Base-by-base conservation (phyloP, 2,329 filamentous ascomycete species). In the Fusarium lateritium region DNA sequence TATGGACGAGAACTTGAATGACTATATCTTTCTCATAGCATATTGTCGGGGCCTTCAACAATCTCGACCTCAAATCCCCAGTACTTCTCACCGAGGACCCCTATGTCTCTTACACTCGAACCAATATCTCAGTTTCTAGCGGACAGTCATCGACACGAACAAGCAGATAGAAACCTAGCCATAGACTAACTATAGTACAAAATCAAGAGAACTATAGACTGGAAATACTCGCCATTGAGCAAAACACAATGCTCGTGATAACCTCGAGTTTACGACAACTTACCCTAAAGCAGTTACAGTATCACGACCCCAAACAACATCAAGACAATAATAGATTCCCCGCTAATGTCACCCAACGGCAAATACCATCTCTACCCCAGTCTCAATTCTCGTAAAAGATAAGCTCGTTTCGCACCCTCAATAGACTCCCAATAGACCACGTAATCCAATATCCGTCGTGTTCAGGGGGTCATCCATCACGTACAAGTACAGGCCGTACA, bases 401-500 rank as follows among this genome's bases (percentile, higher is more conserved):
- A 10, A 31, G 24, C 39, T 56, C 60, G 45, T 56, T 11, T 17
- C 42, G 24, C n/a, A 44, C 28, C 42, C 17, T 44, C 42, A 28
- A 26, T 31, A 15, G 31, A 26, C 17, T 39, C 26, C 10, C 26
- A 33, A 55, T 26, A 49, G 38, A 42, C 65, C 39, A 42, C 21
- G 53, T 36, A 47, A 21, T 39, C 43, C 53, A 31, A 5, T 15
- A 52, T 19, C 26, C 55, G 11, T 39, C 31, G 54, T 53, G 14
- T 28, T 34, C 51, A 60, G 60, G 62, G 28, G 28, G 28, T 31
- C 28, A 31, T 31, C 28, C 28, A 13, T 31, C 28, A 65, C 51
- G 42, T 65, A 65, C 60, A 65, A 58, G 42, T 65, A 65, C 60
- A 53, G 62, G 60, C 61, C 49, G 31, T 19, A 21, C 46, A 21